Conservation (phyloP, 1,284 basidiomycete species). For the Fomes fomentarius region DNA sequence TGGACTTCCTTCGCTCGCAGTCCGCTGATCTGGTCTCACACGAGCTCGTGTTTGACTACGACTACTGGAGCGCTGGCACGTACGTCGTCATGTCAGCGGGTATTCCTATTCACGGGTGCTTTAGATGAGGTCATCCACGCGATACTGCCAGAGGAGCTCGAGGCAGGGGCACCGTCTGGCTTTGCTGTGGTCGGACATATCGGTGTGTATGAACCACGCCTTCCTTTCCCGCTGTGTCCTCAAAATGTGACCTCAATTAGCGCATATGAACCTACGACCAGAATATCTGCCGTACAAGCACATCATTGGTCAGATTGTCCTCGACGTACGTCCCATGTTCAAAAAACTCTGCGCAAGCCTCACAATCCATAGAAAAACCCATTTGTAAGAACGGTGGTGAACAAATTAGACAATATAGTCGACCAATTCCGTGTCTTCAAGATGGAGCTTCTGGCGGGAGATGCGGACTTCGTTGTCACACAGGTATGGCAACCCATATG, state of each 20-base stretch:
- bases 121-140: conserved; percentile 83
- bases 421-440: conserved; percentile 91
- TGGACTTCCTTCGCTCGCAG: conserved; percentile 57
- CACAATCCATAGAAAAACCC: conserved; percentile 91
- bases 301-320: conserved; percentile 88
- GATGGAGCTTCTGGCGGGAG: conserved; percentile 97
- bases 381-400: conserved; percentile 87
- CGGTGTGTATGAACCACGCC: conserved; percentile 48
- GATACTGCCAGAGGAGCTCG: conserved; percentile 76
- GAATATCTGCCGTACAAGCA: conserved; percentile 93
- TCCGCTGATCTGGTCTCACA: conserved; percentile 60
- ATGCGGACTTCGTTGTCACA: conserved; percentile 82
- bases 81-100: background rate
- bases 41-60: conserved; percentile 71
- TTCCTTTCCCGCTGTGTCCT: background rate
- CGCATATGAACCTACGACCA: conserved; percentile 89
- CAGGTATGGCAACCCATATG: no score
- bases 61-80: conserved; percentile 84
- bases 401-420: conserved; percentile 92
- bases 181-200: conserved; percentile 94
- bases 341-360: background rate
- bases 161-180: conserved; percentile 81
- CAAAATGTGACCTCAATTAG: conserved; percentile 33
- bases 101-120: conserved; percentile 1
- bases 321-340: conserved; percentile 72